These are phyloP conservation scores for Saturnispora dispora DNA, from an alignment of 805 yeast genomes.

Conservation along the genomic window DNA sequence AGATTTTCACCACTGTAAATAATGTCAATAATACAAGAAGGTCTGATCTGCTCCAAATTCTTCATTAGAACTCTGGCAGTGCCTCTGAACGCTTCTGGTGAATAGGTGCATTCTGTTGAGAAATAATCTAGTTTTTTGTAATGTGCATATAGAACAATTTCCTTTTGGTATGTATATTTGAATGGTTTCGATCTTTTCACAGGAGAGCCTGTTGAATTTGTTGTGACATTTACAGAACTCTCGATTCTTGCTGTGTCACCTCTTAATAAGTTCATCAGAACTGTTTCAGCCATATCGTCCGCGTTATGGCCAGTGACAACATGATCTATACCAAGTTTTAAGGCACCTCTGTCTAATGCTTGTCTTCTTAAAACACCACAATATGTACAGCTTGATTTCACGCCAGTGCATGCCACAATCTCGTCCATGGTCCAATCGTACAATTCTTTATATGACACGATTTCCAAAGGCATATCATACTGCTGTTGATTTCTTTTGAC, in stretches of 20 bases:
- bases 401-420: constrained; percentile 89
- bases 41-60: constrained; percentile 80
- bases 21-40: constrained; percentile 88
- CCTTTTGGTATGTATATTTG: constrained; percentile 93
- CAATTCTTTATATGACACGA: constrained; percentile 71
- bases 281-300: constrained; percentile 98
- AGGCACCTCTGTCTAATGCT: constrained; percentile 93
- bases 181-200: constrained; percentile 92
- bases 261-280: constrained; percentile 83
- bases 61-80: constrained; percentile 91
- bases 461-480: constrained; percentile 33
- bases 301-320: constrained; percentile 99
- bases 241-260: constrained; percentile 96
- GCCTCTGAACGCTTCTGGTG: constrained; percentile 98
- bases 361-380: constrained; percentile 97
- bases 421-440: constrained; percentile 99
- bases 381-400: constrained; percentile 89
- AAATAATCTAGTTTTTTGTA: constrained; percentile 91
- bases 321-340: constrained; percentile 73
- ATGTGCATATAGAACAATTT: constrained; percentile 94
- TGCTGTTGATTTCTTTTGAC: constrained; percentile 89
- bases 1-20: constrained; percentile 90
- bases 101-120: constrained; percentile 95
- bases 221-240: constrained; percentile 76
- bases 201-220: constrained; percentile 77